Evolutionary conservation across 805 yeast genomes (phyloP), one percentile per base, ranked within the genome.

Genomic region (Candida mattraensis): DNA sequence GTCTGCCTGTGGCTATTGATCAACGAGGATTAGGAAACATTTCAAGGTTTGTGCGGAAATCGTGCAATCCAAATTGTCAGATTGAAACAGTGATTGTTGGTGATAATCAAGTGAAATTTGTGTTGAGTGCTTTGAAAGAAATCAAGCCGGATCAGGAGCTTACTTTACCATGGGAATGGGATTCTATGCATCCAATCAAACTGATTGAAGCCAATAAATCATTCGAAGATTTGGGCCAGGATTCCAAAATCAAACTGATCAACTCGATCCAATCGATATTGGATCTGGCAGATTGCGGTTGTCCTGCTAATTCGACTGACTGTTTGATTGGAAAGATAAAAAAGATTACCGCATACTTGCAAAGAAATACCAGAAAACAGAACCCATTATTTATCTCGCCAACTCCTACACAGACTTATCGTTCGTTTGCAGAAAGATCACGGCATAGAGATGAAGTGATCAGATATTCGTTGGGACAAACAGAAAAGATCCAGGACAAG

Each of bases 101-200:
- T 17, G 14, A 28, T 12, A 54, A 50, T 9, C 56, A 60, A 25
- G 60, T 72, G 31, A 72, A 70, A 36, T 79, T 85, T 52, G 66
- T 76, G 7, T 67, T 86, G 7, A 66, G 66, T 18, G 75, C 96
- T 0, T 58, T 70, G 1, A 70, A 66, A 30, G 74, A 75, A 2
- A 74, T 89, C 18, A 66, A 68, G 33, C 59, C 69, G 7, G 87
- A 78, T n/a, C 75, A 79, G 24, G 97, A 89, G 53, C 60, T 91
- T 14, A 72, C 89, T 0, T 59, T 87, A 7, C 76, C 80, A 2
- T 91, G 98, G 98, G 86, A 82, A 41, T 91, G 96, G 95, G 95
- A 88, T 53, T 54, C 61, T 3, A 45, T 64, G 12, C 96, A 88
- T 55, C 95, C 97, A 2, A 83, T 87, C 24, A 63, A 66, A 35